Conservation (phyloP, 345 rosid genomes). For the Murraya koenigii region DNA sequence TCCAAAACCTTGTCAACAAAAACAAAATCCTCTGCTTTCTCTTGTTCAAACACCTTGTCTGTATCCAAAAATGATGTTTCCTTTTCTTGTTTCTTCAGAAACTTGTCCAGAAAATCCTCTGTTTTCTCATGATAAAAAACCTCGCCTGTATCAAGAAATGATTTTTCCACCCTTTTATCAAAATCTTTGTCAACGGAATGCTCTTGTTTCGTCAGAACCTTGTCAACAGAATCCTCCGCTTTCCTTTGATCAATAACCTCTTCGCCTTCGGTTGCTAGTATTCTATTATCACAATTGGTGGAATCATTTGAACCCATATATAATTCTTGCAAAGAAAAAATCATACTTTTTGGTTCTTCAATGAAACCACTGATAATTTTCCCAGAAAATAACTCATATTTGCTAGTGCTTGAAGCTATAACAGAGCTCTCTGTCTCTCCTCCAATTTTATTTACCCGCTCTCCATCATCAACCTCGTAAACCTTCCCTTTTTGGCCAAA, state of each 20-base stretch:
- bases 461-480: not conserved
- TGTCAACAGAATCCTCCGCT: constrained; percentile 18
- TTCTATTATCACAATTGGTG: not conserved
- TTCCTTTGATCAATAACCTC: constrained; percentile 4
- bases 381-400: constrained; percentile 37
- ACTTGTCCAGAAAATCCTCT: not conserved
- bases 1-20: not conserved
- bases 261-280: not conserved
- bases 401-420: constrained; percentile 25
- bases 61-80: not conserved
- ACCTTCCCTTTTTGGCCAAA: not conserved
- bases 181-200: not conserved
- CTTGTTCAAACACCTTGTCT: not conserved
- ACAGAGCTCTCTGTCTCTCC: constrained; percentile 23
- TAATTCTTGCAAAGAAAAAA: constrained; percentile 40
- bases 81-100: not conserved
- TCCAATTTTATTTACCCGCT: constrained; percentile 8
- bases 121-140: constrained; percentile 6
- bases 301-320: constrained; percentile 5
- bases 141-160: not conserved
- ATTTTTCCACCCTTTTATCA: constrained; percentile 6
- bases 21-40: constrained; percentile 4
- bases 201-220: constrained; percentile 12
- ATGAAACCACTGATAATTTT: constrained; percentile 42
- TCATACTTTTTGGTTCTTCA: constrained; percentile 44